Base-by-base conservation (phyloP, 2,329 filamentous ascomycete genomes). In the Leptographium radiaticola region DNA sequence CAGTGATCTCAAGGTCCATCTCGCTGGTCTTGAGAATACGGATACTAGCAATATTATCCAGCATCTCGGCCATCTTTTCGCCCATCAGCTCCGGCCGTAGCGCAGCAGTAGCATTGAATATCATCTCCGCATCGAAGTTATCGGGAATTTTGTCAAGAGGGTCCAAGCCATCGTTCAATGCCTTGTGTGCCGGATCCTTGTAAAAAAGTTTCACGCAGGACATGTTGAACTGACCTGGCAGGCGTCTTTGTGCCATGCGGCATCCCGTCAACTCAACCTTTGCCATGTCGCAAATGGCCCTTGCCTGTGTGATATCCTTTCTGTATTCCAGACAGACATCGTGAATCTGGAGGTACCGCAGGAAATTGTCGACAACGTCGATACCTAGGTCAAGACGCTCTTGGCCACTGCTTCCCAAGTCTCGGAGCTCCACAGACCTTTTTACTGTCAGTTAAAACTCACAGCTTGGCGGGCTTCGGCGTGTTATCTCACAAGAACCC, bases 261-360 rank as follows among this genome's bases (percentile, higher is more conserved):
- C 83, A 73, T 52, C 77, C 72, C 57, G 78, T 77, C 39, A 93
- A 73, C 66, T 97, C 88, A 2, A 70, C 62, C 4, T 80, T 74
- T 1, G 87, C 88, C 15, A 73, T 63, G 20, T 81, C 75, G 61
- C 89, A 95, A 33, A 91, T 65, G 1, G 66, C 65, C 9, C 84
- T 72, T 0, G 90, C 89, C 0, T 75, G 71, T 16, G 78, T 68
- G 55, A 97, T 74, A 58, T 91, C 79, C 0, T 75, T 71, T 0
- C 68, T 72, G 63, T 90, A 86, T 65, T 97, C 93, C 0, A 86
- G 84, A 62, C 89, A 95, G 16, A 94, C 91, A 40, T 86, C 79
- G 63, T 97, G 90, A 56, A 86, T 79, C 11, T 90, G 73, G 0
- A 97, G 73, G 60, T 96, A 98, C 59, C 88, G 87, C 58, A 95